phyloP scores from a whole-genome alignment of 2,329 filamentous ascomycete genomes.

The Fusarium algeriense region DNA sequence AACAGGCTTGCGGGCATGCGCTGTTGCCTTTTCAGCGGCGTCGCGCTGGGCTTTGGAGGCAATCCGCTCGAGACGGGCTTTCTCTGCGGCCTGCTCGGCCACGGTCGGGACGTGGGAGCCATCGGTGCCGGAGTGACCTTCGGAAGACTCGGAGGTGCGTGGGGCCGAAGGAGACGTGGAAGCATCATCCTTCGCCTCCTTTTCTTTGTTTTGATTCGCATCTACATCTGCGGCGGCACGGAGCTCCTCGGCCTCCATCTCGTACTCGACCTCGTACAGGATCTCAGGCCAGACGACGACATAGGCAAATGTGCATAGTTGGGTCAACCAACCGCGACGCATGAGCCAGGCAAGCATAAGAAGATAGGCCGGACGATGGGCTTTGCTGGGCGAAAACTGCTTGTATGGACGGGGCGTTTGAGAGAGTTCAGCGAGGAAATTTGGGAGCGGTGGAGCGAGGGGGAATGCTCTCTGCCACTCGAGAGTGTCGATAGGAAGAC shows the following conservation, averaged over 20 bases:
- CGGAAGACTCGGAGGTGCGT: slow-evolving; percentile 45
- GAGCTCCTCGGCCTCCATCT: slow-evolving; percentile 75
- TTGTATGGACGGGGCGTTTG: slow-evolving; percentile 86
- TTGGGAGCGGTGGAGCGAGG: slow-evolving; percentile 82
- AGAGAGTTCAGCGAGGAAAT: slow-evolving; percentile 88
- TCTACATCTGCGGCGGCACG: slow-evolving; percentile 52
- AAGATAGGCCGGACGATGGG: slow-evolving; percentile 88
- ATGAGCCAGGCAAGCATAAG: slow-evolving; percentile 94
- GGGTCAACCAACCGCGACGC: slow-evolving; percentile 92
- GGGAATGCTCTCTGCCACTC: slow-evolving; percentile 85
- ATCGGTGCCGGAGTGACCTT: slow-evolving; percentile 42
- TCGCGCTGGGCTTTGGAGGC: slow-evolving; percentile 67
- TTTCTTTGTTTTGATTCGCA: slow-evolving; percentile 44
- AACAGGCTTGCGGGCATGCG: slow-evolving; percentile 63
- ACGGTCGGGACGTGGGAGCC: slow-evolving; percentile 53
- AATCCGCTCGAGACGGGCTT: slow-evolving; percentile 70
- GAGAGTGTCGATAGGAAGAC: slow-evolving; percentile 75
- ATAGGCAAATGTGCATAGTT: slow-evolving; percentile 91
- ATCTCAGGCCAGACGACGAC: slow-evolving; percentile 86
- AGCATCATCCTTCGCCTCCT: slow-evolving; percentile 41
- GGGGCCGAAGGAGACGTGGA: slow-evolving; percentile 31
- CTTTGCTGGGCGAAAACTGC: slow-evolving; percentile 84
- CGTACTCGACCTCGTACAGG: slow-evolving; percentile 81
- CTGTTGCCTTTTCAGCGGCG: slow-evolving; percentile 67
- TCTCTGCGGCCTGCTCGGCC: slow-evolving; percentile 69